Conservation (phyloP, 352 stramenopile species). For the Globisporangium paroecandrum region DNA sequence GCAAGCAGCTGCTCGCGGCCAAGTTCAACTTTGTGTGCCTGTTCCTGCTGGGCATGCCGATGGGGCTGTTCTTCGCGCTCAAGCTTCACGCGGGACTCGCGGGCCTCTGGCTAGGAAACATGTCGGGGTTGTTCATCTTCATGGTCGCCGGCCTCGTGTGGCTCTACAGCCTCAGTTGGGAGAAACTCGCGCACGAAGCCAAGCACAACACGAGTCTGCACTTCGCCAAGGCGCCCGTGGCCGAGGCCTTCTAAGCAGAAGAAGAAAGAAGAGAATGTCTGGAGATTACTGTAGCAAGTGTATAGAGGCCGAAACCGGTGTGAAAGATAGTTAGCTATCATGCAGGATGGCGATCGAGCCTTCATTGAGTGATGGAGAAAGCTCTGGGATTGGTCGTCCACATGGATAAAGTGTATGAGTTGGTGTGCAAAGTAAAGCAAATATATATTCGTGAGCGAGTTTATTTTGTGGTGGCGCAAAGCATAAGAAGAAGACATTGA, state of each 20-base stretch:
- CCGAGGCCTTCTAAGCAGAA: slow-evolving; percentile 8
- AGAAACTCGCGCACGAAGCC: slow-evolving; percentile 11
- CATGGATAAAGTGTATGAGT: background rate
- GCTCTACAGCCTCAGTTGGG: slow-evolving; percentile 15
- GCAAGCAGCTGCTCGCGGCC: background rate
- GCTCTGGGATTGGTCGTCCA: background rate
- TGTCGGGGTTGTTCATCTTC: slow-evolving; percentile 33
- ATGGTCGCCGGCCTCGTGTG: slow-evolving; percentile 26
- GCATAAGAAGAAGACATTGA: background rate
- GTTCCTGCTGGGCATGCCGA: background rate
- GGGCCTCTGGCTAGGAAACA: slow-evolving; percentile 56
- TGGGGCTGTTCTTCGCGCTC: background rate
- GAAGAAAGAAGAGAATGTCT: background rate
- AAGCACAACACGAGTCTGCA: slow-evolving; percentile 15
- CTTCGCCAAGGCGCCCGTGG: slow-evolving; percentile 7
- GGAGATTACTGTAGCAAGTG: too few relatives aligned
- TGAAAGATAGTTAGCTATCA: background rate
- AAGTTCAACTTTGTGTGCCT: background rate
- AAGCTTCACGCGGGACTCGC: background rate
- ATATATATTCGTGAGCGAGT: background rate
- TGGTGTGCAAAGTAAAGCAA: background rate
- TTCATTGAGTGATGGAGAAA: background rate
- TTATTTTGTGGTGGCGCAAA: background rate
- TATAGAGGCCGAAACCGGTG: background rate
- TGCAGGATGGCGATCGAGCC: background rate